Evolutionary conservation across 352 stramenopile species (phyloP).

Genomic region (Phytopythium mirpurense): DNA sequence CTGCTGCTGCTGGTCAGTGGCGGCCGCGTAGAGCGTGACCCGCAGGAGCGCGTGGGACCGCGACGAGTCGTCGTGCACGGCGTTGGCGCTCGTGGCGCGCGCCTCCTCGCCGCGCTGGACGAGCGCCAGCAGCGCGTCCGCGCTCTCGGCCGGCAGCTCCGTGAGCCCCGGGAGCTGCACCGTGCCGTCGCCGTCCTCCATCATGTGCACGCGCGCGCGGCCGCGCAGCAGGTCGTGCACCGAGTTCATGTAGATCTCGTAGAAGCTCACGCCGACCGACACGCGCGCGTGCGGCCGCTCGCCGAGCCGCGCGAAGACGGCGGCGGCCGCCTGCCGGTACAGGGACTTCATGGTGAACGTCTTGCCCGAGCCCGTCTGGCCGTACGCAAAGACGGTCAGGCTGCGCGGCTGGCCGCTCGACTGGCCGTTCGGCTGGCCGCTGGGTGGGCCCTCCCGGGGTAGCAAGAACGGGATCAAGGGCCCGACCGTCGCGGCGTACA

Average conservation of each 20-base stretch:
- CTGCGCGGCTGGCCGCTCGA: constrained; percentile 20
- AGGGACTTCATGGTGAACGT: constrained; percentile 92
- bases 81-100: constrained; percentile 94
- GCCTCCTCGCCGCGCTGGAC: constrained; percentile 85
- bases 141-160: constrained; percentile 67
- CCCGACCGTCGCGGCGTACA: constrained; percentile 80
- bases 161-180: constrained; percentile 92
- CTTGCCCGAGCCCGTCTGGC: constrained; percentile 93
- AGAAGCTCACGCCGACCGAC: constrained; percentile 88
- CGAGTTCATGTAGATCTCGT: constrained; percentile 97
- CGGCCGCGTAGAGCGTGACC: constrained; percentile 55
- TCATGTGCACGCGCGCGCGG: constrained; percentile 83
- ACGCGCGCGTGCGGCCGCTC: constrained; percentile 22
- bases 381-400: constrained; percentile 96
- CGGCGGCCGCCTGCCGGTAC: constrained; percentile 49
- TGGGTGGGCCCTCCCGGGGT: too few relatives aligned
- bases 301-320: constrained; percentile 51
- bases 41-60: constrained; percentile 91
- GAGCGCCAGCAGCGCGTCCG: constrained; percentile 86
- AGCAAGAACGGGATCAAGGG: constrained; percentile 51
- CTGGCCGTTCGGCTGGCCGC: constrained; percentile 22
- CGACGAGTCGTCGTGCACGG: constrained; percentile 91
- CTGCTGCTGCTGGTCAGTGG: constrained; percentile 8
- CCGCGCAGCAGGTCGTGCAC: constrained; percentile 93
- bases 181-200: constrained; percentile 90